Base-by-base conservation (phyloP, 208 protist genomes). In the Crithidia expoeki region DNA sequence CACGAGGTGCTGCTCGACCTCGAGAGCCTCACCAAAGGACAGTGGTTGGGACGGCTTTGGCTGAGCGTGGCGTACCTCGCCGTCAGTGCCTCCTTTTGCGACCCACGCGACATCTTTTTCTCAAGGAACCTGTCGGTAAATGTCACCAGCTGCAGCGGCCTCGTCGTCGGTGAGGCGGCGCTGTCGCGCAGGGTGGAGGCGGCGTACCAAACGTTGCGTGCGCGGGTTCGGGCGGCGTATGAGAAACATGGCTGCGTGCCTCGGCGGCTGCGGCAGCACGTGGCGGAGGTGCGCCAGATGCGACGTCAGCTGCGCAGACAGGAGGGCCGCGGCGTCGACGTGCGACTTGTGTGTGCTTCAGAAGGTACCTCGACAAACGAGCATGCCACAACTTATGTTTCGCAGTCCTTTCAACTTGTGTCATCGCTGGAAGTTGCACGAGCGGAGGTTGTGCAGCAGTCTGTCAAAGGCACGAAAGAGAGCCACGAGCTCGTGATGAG, bases 31-130 rank as follows among this genome's bases (percentile, higher is more conserved):
- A 33, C 21, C 5, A 32, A 50, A 32, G 71, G 38, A 19, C 55
- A 42, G n/a, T 76, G 71, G 63, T 53, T 70, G 16, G 71, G 71
- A 1, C 63, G 71, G 44, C 52, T 76, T 19, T 76, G 63, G 56
- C 28, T 50, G 10, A 19, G 52, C 11, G 38, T 76, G 16, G 40
- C 46, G 16, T 16, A 44, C 46, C 32, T 46, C 16, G 25, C 33
- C 11, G 30, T 38, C 2, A 27, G 27, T 40, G 32, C 40, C 33
- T 23, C 59, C 14, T 27, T 50, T 55, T 46, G 44, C 42, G 40
- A 70, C 34, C 55, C 63, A 6, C 42, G 28, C 19, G 57, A 40
- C 1, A 46, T 38, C 19, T 76, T 76, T 38, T 40, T 76, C 2
- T 36, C n/a, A 10, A 57, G 55, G 0, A 33, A 36, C 27, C 23